phyloP scores from a whole-genome alignment of 441 rosid species.

The Corymbia calophylla region DNA sequence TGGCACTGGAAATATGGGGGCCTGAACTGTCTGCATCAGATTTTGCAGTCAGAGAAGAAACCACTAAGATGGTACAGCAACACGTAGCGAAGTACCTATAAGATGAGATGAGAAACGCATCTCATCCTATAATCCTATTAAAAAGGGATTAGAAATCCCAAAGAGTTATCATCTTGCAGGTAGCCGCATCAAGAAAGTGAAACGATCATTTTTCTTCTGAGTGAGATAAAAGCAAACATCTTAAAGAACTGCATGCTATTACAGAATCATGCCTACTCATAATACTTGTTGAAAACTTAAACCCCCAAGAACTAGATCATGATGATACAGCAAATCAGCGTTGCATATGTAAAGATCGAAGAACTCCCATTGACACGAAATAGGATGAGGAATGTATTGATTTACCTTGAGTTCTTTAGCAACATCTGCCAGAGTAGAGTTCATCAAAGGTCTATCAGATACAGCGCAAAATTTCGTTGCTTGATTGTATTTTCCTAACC shows the following conservation, averaged over 20 bases:
- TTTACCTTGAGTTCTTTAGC: constrained; percentile 42
- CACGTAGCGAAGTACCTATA: not conserved
- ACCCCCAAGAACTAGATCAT: not conserved
- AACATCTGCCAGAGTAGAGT: constrained; percentile 46
- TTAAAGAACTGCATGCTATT: not conserved
- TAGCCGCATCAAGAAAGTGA: not conserved
- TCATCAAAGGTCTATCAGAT: constrained; percentile 11
- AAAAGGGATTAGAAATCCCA: not conserved
- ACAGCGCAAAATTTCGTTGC: constrained; percentile 6
- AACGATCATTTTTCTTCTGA: not conserved
- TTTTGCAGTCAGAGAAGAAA: not conserved
- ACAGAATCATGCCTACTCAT: not conserved
- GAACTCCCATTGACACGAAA: not conserved
- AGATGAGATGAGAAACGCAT: not conserved
- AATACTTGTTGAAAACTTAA: not conserved
- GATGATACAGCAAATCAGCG: not conserved
- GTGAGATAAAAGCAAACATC: not conserved
- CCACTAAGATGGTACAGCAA: not conserved
- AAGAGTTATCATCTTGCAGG: not conserved
- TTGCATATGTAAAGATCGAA: not conserved
- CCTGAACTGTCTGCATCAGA: constrained; percentile 27
- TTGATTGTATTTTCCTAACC: constrained; percentile 7
- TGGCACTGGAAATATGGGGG: constrained; percentile 21
- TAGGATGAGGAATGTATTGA: not conserved
- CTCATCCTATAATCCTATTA: not conserved